Evolutionary conservation across 2,329 filamentous ascomycete species (phyloP), one percentile per base, ranked within the genome.

Genomic region (Beauveria brongniartii): DNA sequence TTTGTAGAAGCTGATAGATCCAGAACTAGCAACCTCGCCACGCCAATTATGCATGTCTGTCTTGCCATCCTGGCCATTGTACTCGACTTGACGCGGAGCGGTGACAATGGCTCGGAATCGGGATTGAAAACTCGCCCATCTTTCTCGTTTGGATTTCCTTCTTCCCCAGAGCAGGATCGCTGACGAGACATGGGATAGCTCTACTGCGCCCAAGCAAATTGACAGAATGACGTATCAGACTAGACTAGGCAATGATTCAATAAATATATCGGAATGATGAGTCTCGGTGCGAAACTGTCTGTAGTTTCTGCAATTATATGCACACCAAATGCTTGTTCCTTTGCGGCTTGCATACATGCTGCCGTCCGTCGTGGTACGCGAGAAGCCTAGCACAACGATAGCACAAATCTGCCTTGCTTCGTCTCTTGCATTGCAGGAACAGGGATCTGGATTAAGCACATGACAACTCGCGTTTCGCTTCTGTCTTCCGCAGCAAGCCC

Each of bases 21-120:
- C 20, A 20, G 20, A 50, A 28, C 34, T 41, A n/a, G 44, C 34
- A 14, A 37, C 34, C 34, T 37, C 5, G 30, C 55, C 44, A 50
- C 30, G 55, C 28, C 44, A 41, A 50, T 40, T 16, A 48, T 57
- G 55, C 55, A 57, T 57, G 44, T 50, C 55, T 57, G 14, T 24
- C 37, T 9, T 50, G 22, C 7, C 28, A 34, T 46, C 22, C 24
- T 40, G 5, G 43, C 28, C 3, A 9, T 40, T 26, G 18, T 18
- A 40, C 40, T 9, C n/a, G 52, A 20, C 41, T 47, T 47, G 54
- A 40, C 43, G 20, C 43, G n/a, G 12, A 20, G 54, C 43, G 43
- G 54, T 47, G 54, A 20, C 24, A 28, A 12, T 30, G 22, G 24
- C 16, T 20, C 53, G 41, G 26, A 55, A 46, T 3, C 54, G 24